Percentiles rank a stretch among this genome's conserved stretches.
Conservation (phyloP, 352 stramenopile species). For the Globisporangium megalacanthum region DNA sequence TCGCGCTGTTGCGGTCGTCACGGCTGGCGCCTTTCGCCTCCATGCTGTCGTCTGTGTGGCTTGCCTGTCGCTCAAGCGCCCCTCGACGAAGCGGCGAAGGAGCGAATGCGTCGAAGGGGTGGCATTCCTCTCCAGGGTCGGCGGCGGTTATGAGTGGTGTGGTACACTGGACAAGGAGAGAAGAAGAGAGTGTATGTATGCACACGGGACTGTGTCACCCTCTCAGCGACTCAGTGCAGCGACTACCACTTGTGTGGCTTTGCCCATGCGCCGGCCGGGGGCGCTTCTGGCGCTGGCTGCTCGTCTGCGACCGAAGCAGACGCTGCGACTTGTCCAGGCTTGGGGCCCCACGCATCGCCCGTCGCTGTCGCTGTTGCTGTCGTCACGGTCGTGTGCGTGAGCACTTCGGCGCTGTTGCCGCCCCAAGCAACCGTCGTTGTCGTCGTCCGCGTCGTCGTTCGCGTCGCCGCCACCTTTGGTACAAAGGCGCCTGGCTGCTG, state of each 20-base stretch:
- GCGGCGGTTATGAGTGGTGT: neutral
- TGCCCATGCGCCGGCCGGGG: constrained; percentile 34
- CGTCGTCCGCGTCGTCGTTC: constrained; percentile 4
- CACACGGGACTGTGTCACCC: neutral
- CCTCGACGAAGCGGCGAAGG: neutral
- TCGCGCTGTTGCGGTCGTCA: constrained; percentile 11
- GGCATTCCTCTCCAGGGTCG: neutral
- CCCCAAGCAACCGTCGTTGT: constrained; percentile 12
- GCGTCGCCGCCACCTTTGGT: neutral
- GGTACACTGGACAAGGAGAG: neutral
- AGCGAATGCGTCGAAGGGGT: neutral
- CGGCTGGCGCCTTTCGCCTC: constrained; percentile 46
- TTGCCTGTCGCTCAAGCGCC: no score
- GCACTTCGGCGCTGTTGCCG: constrained; percentile 7
- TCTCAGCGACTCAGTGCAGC: neutral
- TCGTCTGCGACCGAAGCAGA: neutral
- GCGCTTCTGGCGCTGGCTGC: constrained; percentile 8
- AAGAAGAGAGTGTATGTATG: neutral
- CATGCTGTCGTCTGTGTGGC: constrained; percentile 23
- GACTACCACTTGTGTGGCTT: constrained; percentile 62
- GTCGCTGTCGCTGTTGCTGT: constrained; percentile 10
- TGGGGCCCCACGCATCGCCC: constrained; percentile 10
- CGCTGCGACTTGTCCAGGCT: constrained; percentile 20
- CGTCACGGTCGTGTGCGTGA: constrained; percentile 4
- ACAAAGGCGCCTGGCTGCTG: constrained; percentile 13